A percentile compares a stretch with the other conserved stretches of the same genome.
These are phyloP conservation scores for Calocera viscosa DNA, from an alignment of 768 basidiomycete genomes.

Conservation along the genomic window DNA sequence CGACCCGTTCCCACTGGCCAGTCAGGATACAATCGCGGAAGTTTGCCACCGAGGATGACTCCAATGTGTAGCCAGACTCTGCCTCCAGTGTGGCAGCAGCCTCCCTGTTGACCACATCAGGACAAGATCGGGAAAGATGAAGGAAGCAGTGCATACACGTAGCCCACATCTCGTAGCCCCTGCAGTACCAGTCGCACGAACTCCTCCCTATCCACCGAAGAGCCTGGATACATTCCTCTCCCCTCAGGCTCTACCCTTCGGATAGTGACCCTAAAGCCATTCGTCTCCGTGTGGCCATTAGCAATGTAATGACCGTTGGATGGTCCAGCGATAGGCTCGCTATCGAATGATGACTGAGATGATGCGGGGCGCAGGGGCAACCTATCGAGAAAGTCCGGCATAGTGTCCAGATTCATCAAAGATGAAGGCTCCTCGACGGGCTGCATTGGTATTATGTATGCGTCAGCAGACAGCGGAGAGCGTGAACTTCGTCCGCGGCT, in stretches of 20 bases:
- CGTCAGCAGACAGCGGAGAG: background rate
- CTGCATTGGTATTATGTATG: background rate
- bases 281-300: slow-evolving; percentile 2
- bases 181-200: slow-evolving; percentile 82
- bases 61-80: slow-evolving; percentile 84
- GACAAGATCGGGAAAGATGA: slow-evolving; percentile 13
- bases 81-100: slow-evolving; percentile 79
- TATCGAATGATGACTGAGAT: background rate
- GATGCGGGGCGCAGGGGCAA: background rate
- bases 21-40: slow-evolving; percentile 71
- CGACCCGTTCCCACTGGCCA: slow-evolving; percentile 70
- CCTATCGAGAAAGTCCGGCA: background rate
- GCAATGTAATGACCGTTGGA: slow-evolving; percentile 7
- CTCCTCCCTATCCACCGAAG: slow-evolving; percentile 68
- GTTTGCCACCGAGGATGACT: slow-evolving; percentile 59
- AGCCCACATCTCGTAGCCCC: slow-evolving; percentile 76
- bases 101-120: slow-evolving; percentile 41
- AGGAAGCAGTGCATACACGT: slow-evolving; percentile 30
- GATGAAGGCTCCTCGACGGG: background rate
- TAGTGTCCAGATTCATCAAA: background rate
- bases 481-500: background rate
- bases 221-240: slow-evolving; percentile 63
- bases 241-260: slow-evolving; percentile 54
- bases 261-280: slow-evolving; percentile 6
- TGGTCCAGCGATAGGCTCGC: background rate